Percentiles rank a stretch among this genome's conserved stretches.
Conservation (phyloP, 129 eudicot species). For the Heracleum sosnowskyi region DNA sequence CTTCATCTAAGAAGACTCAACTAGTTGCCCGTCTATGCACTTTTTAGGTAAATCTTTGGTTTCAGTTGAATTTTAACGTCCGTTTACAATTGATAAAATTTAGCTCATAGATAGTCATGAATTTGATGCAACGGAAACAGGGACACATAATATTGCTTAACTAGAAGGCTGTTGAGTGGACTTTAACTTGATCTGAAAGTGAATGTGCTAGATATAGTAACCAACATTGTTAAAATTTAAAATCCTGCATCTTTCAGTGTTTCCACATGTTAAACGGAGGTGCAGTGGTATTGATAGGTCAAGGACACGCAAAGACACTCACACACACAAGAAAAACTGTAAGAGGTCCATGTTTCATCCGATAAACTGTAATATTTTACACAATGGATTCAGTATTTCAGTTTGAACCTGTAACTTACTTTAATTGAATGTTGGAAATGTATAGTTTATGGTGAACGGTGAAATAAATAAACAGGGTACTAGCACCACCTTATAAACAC, state of each 20-base stretch:
- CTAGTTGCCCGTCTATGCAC: constrained; percentile 76
- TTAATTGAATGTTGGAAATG: neutral
- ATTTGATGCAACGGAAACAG: neutral
- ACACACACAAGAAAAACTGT: neutral
- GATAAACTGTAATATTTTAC: neutral
- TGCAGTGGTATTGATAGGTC: neutral
- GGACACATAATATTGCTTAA: neutral
- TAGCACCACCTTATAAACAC: too few relatives aligned
- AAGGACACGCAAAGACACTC: neutral
- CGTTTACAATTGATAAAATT: neutral
- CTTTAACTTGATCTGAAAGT: neutral
- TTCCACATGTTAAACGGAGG: neutral
- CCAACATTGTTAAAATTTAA: neutral
- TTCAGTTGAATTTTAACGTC: neutral
- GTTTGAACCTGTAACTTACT: neutral
- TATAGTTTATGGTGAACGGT: neutral
- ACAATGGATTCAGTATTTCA: too few relatives aligned
- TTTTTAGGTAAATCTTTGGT: constrained; percentile 48
- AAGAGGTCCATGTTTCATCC: neutral
- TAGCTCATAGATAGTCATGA: neutral
- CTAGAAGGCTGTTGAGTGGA: neutral
- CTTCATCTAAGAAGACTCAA: constrained; percentile 48
- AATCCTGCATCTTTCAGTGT: neutral
- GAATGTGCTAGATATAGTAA: neutral
- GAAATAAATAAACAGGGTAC: too few relatives aligned